Conservation (phyloP, 306 rosid species). For the Acmispon strigosus region DNA sequence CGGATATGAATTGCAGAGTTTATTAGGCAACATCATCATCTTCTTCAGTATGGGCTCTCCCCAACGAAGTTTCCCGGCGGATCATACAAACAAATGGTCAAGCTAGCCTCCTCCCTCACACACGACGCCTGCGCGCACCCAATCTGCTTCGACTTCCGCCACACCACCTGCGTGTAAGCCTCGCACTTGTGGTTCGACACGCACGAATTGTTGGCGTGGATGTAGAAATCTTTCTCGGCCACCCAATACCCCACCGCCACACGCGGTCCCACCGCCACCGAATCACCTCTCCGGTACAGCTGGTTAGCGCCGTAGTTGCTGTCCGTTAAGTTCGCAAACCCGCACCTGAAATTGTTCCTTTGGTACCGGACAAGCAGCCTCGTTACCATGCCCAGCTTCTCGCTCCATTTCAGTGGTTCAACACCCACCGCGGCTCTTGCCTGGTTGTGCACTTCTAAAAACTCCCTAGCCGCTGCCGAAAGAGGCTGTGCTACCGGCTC, state of each 20-base stretch:
- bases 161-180: constrained; percentile 77
- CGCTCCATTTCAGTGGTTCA: constrained; percentile 56
- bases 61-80: too few species aligned
- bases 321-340: constrained; percentile 50
- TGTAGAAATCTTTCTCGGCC: constrained; percentile 56
- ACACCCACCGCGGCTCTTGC: constrained; percentile 79
- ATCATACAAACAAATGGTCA: constrained; percentile 75
- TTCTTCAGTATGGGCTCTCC: too few species aligned
- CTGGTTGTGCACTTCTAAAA: constrained; percentile 58
- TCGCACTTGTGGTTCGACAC: constrained; percentile 48
- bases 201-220: constrained; percentile 51
- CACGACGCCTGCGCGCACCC: too few species aligned
- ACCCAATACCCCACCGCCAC: constrained; percentile 72
- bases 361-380: constrained; percentile 58
- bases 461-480: constrained; percentile 38
- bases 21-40: too few species aligned
- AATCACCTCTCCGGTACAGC: too few species aligned
- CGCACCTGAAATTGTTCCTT: constrained; percentile 48
- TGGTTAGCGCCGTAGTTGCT: constrained; percentile 75
- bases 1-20: too few species aligned
- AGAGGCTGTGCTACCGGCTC: neutral
- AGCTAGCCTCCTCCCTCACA: too few species aligned
- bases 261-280: too few species aligned
- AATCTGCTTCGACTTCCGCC: constrained; percentile 54
- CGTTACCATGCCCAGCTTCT: constrained; percentile 44